phyloP scores from a whole-genome alignment of 1,284 basidiomycete species.

The Coniferiporia sulphurascens region DNA sequence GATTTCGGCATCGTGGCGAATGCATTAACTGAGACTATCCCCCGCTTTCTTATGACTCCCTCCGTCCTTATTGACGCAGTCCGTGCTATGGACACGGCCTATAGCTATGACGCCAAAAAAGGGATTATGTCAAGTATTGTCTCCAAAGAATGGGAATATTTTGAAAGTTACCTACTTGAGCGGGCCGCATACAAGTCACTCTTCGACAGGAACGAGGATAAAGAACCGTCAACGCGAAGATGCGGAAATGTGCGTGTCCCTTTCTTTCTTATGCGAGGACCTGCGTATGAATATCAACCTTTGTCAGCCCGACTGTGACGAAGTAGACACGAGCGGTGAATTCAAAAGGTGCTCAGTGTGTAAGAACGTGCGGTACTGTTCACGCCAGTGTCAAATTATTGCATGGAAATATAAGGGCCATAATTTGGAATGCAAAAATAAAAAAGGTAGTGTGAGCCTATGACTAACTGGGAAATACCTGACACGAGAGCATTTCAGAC shows the following conservation, averaged over 20 bases:
- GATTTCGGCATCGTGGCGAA: neutral
- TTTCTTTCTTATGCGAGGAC: neutral
- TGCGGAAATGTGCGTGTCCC: constrained; percentile 1
- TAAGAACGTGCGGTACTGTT: constrained; percentile 7
- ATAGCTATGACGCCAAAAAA: neutral
- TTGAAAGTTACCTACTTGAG: constrained; percentile 4
- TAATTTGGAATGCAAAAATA: constrained; percentile 3
- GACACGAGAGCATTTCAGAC: neutral
- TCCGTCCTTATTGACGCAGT: neutral
- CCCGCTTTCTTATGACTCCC: neutral
- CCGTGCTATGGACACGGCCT: neutral
- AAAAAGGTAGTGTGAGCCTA: neutral
- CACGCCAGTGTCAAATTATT: constrained; percentile 6
- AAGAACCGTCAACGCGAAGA: neutral
- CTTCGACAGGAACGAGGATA: constrained; percentile 3
- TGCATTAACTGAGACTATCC: neutral
- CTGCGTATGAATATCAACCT: neutral
- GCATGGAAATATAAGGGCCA: constrained; percentile 5
- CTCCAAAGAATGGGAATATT: constrained; percentile 1
- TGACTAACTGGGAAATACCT: neutral
- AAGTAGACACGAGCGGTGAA: neutral
- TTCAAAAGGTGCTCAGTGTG: constrained; percentile 3
- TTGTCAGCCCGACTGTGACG: neutral
- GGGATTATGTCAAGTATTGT: neutral
- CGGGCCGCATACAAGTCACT: neutral